Evolutionary conservation across 1,284 basidiomycete genomes (phyloP).

Genomic region (Mycosarcoma maydis): DNA sequence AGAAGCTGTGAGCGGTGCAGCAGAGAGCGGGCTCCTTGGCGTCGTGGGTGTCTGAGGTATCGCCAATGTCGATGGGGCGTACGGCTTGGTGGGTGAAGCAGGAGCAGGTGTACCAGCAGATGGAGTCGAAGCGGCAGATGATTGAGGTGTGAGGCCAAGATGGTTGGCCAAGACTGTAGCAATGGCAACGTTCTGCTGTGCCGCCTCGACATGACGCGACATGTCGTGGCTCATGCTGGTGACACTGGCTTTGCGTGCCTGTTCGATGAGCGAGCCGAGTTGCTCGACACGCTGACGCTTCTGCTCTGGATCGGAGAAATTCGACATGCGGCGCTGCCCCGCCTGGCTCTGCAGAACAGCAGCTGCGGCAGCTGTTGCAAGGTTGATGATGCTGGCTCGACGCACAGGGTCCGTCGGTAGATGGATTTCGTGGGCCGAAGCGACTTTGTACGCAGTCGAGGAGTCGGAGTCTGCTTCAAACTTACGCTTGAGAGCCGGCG

Average conservation of each 20-base stretch:
- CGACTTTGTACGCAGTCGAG: slow-evolving; percentile 10
- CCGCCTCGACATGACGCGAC: slow-evolving; percentile 19
- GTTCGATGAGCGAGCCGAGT: slow-evolving; percentile 41
- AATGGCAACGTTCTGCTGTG: slow-evolving; percentile 38
- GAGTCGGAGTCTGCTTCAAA: slow-evolving; percentile 19
- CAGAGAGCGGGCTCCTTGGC: slow-evolving; percentile 28
- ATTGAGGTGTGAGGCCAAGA: slow-evolving; percentile 30
- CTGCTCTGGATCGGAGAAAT: slow-evolving; percentile 29
- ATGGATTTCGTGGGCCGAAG: slow-evolving; percentile 30
- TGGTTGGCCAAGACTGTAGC: slow-evolving; percentile 31
- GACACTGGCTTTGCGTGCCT: slow-evolving; percentile 41
- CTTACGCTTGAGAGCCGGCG: slow-evolving; percentile 31
- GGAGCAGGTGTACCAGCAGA: slow-evolving; percentile 17
- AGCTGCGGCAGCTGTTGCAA: slow-evolving; percentile 41
- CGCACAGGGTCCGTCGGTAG: slow-evolving; percentile 34
- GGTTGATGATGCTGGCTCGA: slow-evolving; percentile 48
- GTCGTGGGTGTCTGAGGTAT: slow-evolving; percentile 21
- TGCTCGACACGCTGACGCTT: slow-evolving; percentile 48
- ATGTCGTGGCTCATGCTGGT: slow-evolving; percentile 26
- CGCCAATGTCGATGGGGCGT: slow-evolving; percentile 6
- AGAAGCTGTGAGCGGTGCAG: slow-evolving; percentile 18
- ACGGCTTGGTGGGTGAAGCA: slow-evolving; percentile 20
- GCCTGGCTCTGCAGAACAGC: slow-evolving; percentile 40
- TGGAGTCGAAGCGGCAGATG: slow-evolving; percentile 22
- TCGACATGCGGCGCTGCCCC: slow-evolving; percentile 29